Base-by-base conservation (phyloP, 1,139 yeast genomes). In the Taiozyma sp. region DNA sequence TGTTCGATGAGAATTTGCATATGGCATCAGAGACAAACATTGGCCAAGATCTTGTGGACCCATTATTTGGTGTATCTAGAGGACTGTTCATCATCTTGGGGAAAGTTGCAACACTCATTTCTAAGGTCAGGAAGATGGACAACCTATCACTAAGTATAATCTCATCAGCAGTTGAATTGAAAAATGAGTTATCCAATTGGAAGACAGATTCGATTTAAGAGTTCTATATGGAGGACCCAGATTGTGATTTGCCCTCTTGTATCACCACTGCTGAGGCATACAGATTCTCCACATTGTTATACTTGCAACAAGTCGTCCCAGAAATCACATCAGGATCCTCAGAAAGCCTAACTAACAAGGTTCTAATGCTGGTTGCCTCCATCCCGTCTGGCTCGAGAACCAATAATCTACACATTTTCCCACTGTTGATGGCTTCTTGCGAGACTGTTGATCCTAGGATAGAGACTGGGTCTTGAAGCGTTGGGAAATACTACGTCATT, bases 251-350 rank as follows among this genome's bases (percentile, higher is more conserved):
- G 24, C 68, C 82, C 6, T 76, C 85, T 13, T 80, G 85, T 54
- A 71, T 83, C 34, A 80, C 87, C 2, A 82, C 88, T 0, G 88
- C 88, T 2, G 88, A 83, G 61, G 83, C 88, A 0, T 83, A 83
- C 62, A 64, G 86, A 46, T 80, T 73, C 62, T 75, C 87, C 1
- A 73, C 85, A 0, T 63, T 83, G 43, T 61, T 83, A 24, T 81
- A 80, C 59, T 66, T 83, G 41, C 87, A 82, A 60, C 88, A 83
- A 61, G 84, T 87, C 0, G 86, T 83, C 2, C 88, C 88, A 0
- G 87, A 83, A 58, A 74, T 82, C 24, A 85, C 86, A 6, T 76
- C 81, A 6, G 64, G 71, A 40, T 63, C 79, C 6, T 77, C 85
- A 1, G 81, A 76, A 53, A 78, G 73, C 51, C 62, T 81, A 35